These are phyloP conservation scores for Beauveria caledonica DNA, from an alignment of 2,329 filamentous ascomycete genomes.

Conservation along the genomic window DNA sequence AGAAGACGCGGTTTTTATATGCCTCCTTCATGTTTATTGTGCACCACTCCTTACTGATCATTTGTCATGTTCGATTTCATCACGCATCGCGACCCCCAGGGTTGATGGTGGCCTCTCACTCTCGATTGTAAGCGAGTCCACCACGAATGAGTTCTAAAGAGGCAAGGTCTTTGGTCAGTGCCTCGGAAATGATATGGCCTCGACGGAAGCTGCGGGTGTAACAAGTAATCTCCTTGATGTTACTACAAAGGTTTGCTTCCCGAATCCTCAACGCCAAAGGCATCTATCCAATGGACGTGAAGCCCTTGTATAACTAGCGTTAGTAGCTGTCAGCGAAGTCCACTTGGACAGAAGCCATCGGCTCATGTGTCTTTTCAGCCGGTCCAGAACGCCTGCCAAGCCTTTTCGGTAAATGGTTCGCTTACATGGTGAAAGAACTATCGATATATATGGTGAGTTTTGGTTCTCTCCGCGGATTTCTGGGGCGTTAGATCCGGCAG, in stretches of 20 bases:
- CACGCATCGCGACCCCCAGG: too few relatives aligned
- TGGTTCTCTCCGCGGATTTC: too few relatives aligned
- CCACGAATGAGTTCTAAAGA: background rate
- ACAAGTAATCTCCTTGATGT: background rate
- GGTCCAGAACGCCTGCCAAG: too few relatives aligned
- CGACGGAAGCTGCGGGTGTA: background rate
- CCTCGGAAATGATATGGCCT: background rate
- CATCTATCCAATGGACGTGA: background rate
- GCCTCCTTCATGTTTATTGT: too few relatives aligned
- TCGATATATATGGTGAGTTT: too few relatives aligned
- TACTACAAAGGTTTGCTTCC: background rate
- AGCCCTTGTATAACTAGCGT: background rate
- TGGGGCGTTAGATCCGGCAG: background rate
- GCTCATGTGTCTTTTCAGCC: background rate
- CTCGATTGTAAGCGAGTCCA: too few relatives aligned
- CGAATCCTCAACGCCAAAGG: background rate
- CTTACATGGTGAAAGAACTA: too few relatives aligned
- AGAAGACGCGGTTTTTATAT: too few relatives aligned
- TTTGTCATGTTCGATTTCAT: too few relatives aligned
- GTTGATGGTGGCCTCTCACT: too few relatives aligned
- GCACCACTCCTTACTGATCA: too few relatives aligned
- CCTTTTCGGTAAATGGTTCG: too few relatives aligned
- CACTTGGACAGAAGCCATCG: background rate
- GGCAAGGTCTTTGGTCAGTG: background rate
- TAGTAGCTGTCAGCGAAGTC: slow-evolving; percentile 1